phyloP scores from a whole-genome alignment of 2,329 filamentous ascomycete genomes.

The Rutstroemia sp. region DNA sequence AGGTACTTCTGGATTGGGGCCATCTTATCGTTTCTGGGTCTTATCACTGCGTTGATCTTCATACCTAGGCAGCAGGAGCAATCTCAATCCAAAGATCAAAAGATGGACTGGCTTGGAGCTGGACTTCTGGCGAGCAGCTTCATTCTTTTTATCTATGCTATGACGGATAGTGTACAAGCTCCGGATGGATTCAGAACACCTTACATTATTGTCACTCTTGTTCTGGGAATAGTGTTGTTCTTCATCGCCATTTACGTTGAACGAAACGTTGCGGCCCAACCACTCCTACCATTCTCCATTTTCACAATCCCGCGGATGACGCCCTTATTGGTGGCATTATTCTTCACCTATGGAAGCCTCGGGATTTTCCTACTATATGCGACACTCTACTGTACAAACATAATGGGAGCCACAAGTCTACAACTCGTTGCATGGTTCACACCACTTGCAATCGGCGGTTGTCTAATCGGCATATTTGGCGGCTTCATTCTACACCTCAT shows the following conservation, averaged over 20 bases:
- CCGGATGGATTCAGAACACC: constrained; percentile 60
- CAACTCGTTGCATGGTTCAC: constrained; percentile 51
- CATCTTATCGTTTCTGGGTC: constrained; percentile 40
- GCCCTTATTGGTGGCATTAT: constrained; percentile 49
- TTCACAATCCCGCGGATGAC: constrained; percentile 63
- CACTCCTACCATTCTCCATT: constrained; percentile 60
- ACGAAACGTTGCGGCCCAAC: constrained; percentile 59
- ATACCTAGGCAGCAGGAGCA: constrained; percentile 41
- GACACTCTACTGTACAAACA: constrained; percentile 53
- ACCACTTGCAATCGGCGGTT: constrained; percentile 48
- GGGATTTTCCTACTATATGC: constrained; percentile 61
- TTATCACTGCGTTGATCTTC: constrained; percentile 38
- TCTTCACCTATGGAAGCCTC: constrained; percentile 59
- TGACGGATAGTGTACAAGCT: constrained; percentile 64
- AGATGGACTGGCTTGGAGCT: constrained; percentile 64
- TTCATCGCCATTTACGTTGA: constrained; percentile 58
- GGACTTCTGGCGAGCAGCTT: constrained; percentile 54
- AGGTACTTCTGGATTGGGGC: constrained; percentile 53
- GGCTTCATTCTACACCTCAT: constrained; percentile 38
- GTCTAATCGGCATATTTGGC: constrained; percentile 57
- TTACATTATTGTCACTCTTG: constrained; percentile 58
- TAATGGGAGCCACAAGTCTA: constrained; percentile 45
- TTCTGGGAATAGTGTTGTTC: constrained; percentile 53
- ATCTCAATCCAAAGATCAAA: constrained; percentile 28
- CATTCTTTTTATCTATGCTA: constrained; percentile 61